These are phyloP conservation scores for Pseudogymnoascus pannorum DNA, from an alignment of 2,329 filamentous ascomycete genomes.

Conservation along the genomic window DNA sequence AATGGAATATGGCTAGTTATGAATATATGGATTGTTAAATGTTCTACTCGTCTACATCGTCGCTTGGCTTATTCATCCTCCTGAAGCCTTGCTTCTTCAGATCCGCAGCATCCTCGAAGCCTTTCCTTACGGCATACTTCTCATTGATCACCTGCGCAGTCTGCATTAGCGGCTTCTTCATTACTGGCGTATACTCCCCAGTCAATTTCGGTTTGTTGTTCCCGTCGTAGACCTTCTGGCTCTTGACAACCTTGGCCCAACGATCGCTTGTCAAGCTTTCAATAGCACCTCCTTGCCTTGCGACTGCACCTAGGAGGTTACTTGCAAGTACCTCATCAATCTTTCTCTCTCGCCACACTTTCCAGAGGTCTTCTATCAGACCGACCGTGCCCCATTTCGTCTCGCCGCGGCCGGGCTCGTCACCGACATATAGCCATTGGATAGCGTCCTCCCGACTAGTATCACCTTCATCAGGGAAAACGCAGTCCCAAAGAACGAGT, in stretches of 20 bases:
- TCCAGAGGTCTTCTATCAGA: slow-evolving; percentile 72
- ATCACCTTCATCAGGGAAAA: slow-evolving; percentile 58
- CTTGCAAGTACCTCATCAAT: slow-evolving; percentile 82
- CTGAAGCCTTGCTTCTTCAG: slow-evolving; percentile 28
- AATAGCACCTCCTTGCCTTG: slow-evolving; percentile 31
- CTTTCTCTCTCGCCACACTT: slow-evolving; percentile 73
- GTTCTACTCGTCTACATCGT: slow-evolving; percentile 28
- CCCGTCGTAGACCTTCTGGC: slow-evolving; percentile 45
- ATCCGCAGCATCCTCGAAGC: slow-evolving; percentile 46
- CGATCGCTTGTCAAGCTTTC: slow-evolving; percentile 16
- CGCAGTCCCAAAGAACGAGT: slow-evolving; percentile 91
- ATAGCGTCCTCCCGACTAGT: slow-evolving; percentile 50
- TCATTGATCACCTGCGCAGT: slow-evolving; percentile 51
- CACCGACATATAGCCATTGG: slow-evolving; percentile 72
- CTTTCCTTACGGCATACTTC: slow-evolving; percentile 53
- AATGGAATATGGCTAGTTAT: slow-evolving; percentile 7
- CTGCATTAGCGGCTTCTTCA: slow-evolving; percentile 43
- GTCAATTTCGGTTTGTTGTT: slow-evolving; percentile 43
- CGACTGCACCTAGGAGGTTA: slow-evolving; percentile 59
- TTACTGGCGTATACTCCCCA: slow-evolving; percentile 49
- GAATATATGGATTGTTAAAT: slow-evolving; percentile 3
- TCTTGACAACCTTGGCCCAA: slow-evolving; percentile 31
- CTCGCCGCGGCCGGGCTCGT: slow-evolving; percentile 48
- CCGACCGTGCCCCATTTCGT: slow-evolving; percentile 58
- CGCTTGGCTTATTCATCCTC: slow-evolving; percentile 19